Evolutionary conservation across 208 protist genomes (phyloP), one percentile per base, ranked within the genome.

Genomic region (Acanthamoeba triangularis): DNA sequence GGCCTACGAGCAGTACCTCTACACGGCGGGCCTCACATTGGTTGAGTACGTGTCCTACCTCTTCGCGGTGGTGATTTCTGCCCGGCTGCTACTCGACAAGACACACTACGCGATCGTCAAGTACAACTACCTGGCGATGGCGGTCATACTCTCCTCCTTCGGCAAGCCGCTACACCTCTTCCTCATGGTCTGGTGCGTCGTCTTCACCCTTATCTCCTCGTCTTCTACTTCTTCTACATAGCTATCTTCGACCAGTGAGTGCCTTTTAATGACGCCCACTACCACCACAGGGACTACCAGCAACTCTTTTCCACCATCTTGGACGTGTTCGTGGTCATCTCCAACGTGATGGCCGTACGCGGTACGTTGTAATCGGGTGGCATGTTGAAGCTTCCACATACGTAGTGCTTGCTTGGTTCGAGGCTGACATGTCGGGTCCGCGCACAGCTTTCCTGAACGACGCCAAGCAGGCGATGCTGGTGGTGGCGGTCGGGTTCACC

Each of bases 171-270:
- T 96, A 18, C 67, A 93, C 54, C 28, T 96, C 33, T 82, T 82
- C 41, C 93, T 94, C 72, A 84, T 80, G 84, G 41, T 96, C 7
- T 96, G 94, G 94, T 84, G 92, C 78, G 91, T 67, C 2, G 18
- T 6, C 23, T 61, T 49, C 23, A 3, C 5, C 33, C 20, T 44
- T 3, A 0, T 67, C 28, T 67, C 18, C 7, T 67, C 61, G 1
- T 20, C 18, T 28, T 25, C 20, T 69, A 10, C 4, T 69, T 30
- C 63, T 69, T n/a, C 28, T 69, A n/a, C n/a, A n/a, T n/a, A n/a
- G n/a, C n/a, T n/a, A n/a, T n/a, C 23, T 49, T 49, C 8, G 44
- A 1, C 14, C 44, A 14, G 13, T 13, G 5, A n/a, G n/a, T n/a
- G 44, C 3, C 13, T 3, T 14, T 49, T 13, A 49, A 49, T 14